These are phyloP conservation scores for Blastobotrys attinorum DNA, from an alignment of 805 yeast species.

Conservation along the genomic window DNA sequence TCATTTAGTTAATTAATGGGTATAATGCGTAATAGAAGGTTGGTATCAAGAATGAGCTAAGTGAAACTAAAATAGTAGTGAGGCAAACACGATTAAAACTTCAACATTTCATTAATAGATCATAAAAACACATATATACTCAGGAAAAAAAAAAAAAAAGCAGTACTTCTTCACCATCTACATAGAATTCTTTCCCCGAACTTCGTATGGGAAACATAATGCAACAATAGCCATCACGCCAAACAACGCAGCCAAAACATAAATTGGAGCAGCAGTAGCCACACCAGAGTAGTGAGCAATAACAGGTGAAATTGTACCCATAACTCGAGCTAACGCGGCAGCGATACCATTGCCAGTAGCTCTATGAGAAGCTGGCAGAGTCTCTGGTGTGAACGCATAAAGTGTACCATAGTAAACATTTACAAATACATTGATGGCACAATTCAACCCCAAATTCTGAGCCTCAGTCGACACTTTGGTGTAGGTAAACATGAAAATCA, in stretches of 20 bases:
- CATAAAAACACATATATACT: background rate
- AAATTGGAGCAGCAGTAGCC: conserved; percentile 42
- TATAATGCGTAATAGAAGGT: no score
- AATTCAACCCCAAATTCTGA: conserved; percentile 42
- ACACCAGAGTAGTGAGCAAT: conserved; percentile 41
- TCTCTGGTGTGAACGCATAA: conserved; percentile 44
- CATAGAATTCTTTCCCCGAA: conserved; percentile 12
- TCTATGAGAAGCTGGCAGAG: conserved; percentile 30
- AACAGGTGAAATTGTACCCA: conserved; percentile 42
- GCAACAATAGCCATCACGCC: conserved; percentile 38
- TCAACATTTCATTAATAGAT: no score
- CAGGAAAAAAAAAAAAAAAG: background rate
- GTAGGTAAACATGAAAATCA: conserved; percentile 53
- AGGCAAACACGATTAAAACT: no score
- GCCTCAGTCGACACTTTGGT: conserved; percentile 51
- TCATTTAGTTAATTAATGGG: no score
- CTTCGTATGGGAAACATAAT: conserved; percentile 43
- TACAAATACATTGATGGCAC: conserved; percentile 24
- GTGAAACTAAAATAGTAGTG: no score
- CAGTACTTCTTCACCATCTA: background rate
- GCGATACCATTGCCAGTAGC: conserved; percentile 47
- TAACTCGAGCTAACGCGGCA: conserved; percentile 36
- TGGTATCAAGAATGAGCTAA: no score
- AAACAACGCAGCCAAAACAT: conserved; percentile 41
- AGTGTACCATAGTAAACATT: conserved; percentile 35